Base-by-base conservation (phyloP, 345 rosid species). In the Erucastrum elatum region DNA sequence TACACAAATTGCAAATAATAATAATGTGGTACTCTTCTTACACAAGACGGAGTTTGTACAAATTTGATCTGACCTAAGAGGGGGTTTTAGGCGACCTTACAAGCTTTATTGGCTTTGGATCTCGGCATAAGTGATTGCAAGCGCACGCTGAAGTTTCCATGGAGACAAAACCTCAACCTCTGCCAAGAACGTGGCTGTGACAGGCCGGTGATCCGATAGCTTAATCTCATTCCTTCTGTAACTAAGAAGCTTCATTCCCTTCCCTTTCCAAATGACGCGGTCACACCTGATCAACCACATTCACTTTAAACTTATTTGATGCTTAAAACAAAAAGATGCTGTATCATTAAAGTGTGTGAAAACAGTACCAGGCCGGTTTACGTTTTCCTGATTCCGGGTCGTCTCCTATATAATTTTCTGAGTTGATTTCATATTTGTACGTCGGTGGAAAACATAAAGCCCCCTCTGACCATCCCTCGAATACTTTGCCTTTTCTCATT, bases 381-480 rank as follows among this genome's bases (percentile, higher is more conserved):
- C 97, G 97, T 78, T 92, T 89, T 71, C 94, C 97, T 25, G 72
- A 84, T 83, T 84, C 91, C 46, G 90, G 87, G 69, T 92, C 93
- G 77, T 88, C 92, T 68, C 95, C 95, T 3, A 26, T 78, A 82
- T 94, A 94, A 64, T 85, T 90, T 30, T 87, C 91, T 63, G 97
- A 90, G 83, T 90, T 77, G 27, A 84, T 29, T 84, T 90, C 94
- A 25, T 94, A 94, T 78, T 94, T 94, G 75, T 94, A 94, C 33
- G 98, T 94, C 70, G 98, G 97, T 31, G 97, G 86, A 77, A 94
- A 94, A 61, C 53, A 72, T 74, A 94, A 70, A 66, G 79, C 41
- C 27, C 97, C 97, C 78, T 94, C 97, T 1, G 88, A 82, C 98
- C 98, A 94, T 83, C 98, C 98, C 80, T 90, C 95, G 68, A 94